Base-by-base conservation (phyloP, 305 asterid genomes). In the Plantago rigida region DNA sequence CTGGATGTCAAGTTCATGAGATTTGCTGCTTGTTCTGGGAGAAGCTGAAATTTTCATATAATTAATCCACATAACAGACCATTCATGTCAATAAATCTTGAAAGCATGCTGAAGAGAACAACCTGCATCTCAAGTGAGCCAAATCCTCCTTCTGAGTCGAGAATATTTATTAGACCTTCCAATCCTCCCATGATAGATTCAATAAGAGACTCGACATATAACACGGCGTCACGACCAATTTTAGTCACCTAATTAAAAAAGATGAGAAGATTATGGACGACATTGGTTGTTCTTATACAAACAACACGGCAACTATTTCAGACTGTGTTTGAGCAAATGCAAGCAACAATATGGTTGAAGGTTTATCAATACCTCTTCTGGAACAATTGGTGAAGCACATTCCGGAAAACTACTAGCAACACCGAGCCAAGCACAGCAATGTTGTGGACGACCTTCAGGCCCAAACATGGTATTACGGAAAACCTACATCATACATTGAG, bases 381-480 rank as follows among this genome's bases (percentile, higher is more conserved):
- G 87, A 34, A 87, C 82, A 79, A 93, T 79, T 60, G 82, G 79
- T 44, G 97, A 87, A 63, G 97, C 99, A 69, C 97, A 93, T 79
- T 93, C 97, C 0, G 94, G 97, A 54, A 93, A 93, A 78, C 96
- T 93, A 77, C 97, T 85, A 52, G 99, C 99, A 69, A 87, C 96
- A 71, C 99, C 97, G 75, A 93, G 99, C 99, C 99, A 93, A 61
- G 97, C 97, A 79, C 97, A 93, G 81, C 97, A 93, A 81, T 93
- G 99, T 66, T 93, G 99, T 11, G 99, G 99, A 63, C 99, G 94
- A 46, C 99, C 99, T 79, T 93, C 99, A n/a, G 97, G 99, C 69
- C 96, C 99, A 81, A 93, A 93, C 99, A 89, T 93, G 75, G 99
- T 93, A 80, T 89, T 89, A 56, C 97, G 89, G 59, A 93, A 93